Evolutionary conservation across 495 filamentous ascomycete species (phyloP).

Genomic region (Neurospora sp.): DNA sequence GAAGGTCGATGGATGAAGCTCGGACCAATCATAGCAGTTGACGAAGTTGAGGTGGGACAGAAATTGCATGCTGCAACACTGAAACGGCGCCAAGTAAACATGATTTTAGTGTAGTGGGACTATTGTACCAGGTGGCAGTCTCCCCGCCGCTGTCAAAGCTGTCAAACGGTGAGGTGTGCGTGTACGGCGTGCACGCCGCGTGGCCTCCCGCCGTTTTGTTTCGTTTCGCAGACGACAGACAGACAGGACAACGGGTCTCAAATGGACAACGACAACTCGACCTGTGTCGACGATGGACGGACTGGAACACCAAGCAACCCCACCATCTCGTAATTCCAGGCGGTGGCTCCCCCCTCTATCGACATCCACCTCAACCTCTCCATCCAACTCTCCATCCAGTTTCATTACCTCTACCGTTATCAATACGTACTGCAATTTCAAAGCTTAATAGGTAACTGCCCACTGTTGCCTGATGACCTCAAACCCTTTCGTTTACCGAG

Average conservation of each 20-base stretch:
- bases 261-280: constrained; percentile 15
- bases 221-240: background rate
- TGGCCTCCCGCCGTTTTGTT: background rate
- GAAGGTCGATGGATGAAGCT: background rate
- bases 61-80: background rate
- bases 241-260: background rate
- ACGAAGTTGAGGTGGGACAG: background rate
- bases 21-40: background rate
- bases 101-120: background rate
- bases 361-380: constrained; percentile 5
- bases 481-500: background rate
- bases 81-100: background rate
- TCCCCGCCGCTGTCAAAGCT: background rate
- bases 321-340: background rate
- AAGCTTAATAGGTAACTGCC: background rate
- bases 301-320: background rate
- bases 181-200: background rate
- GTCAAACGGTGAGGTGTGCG: background rate
- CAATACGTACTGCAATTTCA: background rate
- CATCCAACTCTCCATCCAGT: constrained; percentile 19
- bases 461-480: background rate
- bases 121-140: background rate
- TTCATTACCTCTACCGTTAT: constrained; percentile 4
- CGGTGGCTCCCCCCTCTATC: constrained; percentile 8
- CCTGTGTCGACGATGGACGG: constrained; percentile 2